These are phyloP conservation scores for Trichosporon faecale DNA, from an alignment of 1,284 basidiomycete species.

Conservation along the genomic window DNA sequence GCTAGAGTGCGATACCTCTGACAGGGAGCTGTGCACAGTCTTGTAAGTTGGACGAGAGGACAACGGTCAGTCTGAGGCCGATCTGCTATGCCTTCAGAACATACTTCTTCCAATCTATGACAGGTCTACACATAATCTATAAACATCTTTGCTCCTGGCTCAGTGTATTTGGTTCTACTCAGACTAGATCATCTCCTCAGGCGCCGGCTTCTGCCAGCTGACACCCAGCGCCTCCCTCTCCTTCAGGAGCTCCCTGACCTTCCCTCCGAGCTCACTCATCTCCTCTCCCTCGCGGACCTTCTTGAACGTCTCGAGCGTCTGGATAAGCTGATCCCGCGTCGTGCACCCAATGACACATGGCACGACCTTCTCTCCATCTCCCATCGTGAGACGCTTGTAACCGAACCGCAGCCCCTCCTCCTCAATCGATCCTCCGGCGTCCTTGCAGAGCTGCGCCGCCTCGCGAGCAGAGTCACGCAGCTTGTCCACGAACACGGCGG, in stretches of 20 bases:
- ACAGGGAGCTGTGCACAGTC: no score
- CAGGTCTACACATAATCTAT: no score
- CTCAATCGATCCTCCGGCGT: conserved; percentile 55
- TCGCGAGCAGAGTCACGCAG: conserved; percentile 30
- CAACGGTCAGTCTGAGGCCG: no score
- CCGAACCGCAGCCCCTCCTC: conserved; percentile 72
- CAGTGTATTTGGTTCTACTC: no score
- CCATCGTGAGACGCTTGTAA: conserved; percentile 55
- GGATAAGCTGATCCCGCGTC: conserved; percentile 53
- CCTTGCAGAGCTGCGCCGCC: conserved; percentile 30
- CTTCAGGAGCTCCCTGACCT: conserved; percentile 56
- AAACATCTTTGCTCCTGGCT: no score
- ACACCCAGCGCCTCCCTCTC: conserved; percentile 59
- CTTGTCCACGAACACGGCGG: conserved; percentile 55
- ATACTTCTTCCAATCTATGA: no score
- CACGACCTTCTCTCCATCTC: conserved; percentile 49
- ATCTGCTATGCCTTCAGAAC: no score
- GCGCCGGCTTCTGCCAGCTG: conserved; percentile 41
- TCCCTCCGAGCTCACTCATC: conserved; percentile 56
- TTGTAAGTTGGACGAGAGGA: no score
- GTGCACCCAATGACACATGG: conserved; percentile 76
- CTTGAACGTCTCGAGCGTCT: conserved; percentile 70
- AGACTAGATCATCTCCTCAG: conserved; percentile 10
- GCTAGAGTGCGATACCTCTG: not conserved
- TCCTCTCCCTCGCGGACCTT: conserved; percentile 50